phyloP scores from a whole-genome alignment of 1,139 yeast genomes.

The Yamadazyma buinensis region DNA sequence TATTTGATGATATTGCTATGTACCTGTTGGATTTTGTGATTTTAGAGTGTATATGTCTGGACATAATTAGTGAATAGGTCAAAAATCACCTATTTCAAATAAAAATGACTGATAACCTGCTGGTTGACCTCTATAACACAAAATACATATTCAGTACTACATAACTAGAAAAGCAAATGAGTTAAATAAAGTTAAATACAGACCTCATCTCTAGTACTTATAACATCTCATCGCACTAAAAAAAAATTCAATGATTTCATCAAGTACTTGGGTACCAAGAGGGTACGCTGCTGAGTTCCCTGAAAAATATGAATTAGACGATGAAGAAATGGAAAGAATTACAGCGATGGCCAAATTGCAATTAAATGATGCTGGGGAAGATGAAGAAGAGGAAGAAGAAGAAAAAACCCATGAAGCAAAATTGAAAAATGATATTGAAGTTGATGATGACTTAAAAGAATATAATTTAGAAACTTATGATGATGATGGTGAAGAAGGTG shows the following conservation, averaged over 20 bases:
- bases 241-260: slow-evolving; percentile 64
- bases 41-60: too few species aligned
- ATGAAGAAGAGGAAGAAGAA: slow-evolving; percentile 65
- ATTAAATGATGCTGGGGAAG: slow-evolving; percentile 68
- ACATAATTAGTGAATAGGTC: too few species aligned
- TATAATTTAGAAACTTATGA: slow-evolving; percentile 85
- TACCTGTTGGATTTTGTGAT: too few species aligned
- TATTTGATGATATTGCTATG: too few species aligned
- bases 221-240: slow-evolving; percentile 6
- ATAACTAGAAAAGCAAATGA: too few species aligned
- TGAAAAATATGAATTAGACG: slow-evolving; percentile 80
- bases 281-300: slow-evolving; percentile 96
- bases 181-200: too few species aligned
- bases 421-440: slow-evolving; percentile 51
- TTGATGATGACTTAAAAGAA: slow-evolving; percentile 83
- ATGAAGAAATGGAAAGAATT: slow-evolving; percentile 90
- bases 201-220: too few species aligned
- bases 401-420: slow-evolving; percentile 15
- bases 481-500: slow-evolving; percentile 51
- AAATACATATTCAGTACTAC: too few species aligned
- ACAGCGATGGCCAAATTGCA: slow-evolving; percentile 81
- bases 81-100: too few species aligned
- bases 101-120: too few species aligned
- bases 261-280: slow-evolving; percentile 94
- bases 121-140: too few species aligned